These are phyloP conservation scores for Lathyrus aphaca DNA, from an alignment of 306 rosid genomes.

Conservation along the genomic window DNA sequence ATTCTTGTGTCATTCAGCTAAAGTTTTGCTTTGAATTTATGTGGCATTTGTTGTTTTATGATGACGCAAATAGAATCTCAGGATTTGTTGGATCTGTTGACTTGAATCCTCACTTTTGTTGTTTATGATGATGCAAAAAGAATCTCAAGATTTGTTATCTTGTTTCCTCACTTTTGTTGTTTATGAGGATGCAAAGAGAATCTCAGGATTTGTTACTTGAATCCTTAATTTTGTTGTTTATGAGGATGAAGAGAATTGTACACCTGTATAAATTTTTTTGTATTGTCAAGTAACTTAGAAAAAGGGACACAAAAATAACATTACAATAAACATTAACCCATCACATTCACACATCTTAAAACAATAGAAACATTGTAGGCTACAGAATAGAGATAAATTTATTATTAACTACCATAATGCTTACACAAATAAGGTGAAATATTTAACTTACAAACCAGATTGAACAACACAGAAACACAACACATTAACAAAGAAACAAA, in stretches of 20 bases:
- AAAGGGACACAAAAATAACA: not conserved
- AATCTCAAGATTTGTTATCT: conserved; percentile 17
- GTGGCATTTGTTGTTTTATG: not conserved
- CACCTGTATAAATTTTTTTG: not conserved
- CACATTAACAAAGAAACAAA: conserved; percentile 34
- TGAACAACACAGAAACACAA: conserved; percentile 33
- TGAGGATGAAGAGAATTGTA: not conserved
- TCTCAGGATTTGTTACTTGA: conserved; percentile 11
- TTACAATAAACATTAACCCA: not conserved
- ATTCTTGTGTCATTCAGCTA: not conserved
- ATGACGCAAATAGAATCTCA: not conserved
- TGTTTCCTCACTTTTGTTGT: not conserved
- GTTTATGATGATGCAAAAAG: not conserved
- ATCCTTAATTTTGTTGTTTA: not conserved
- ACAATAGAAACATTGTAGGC: conserved; percentile 10
- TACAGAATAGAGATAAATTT: conserved; percentile 16
- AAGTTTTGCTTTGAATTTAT: not conserved
- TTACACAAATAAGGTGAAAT: conserved; percentile 34
- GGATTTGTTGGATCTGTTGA: not conserved
- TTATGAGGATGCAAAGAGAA: conserved; percentile 12
- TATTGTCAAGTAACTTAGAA: not conserved
- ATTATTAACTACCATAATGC: conserved; percentile 37
- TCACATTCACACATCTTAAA: conserved; percentile 14
- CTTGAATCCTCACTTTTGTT: not conserved
- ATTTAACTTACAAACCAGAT: conserved; percentile 32